Evolutionary conservation across 768 basidiomycete genomes (phyloP), one percentile per base, ranked within the genome.

Genomic region (Phlegmacium glaucopus): DNA sequence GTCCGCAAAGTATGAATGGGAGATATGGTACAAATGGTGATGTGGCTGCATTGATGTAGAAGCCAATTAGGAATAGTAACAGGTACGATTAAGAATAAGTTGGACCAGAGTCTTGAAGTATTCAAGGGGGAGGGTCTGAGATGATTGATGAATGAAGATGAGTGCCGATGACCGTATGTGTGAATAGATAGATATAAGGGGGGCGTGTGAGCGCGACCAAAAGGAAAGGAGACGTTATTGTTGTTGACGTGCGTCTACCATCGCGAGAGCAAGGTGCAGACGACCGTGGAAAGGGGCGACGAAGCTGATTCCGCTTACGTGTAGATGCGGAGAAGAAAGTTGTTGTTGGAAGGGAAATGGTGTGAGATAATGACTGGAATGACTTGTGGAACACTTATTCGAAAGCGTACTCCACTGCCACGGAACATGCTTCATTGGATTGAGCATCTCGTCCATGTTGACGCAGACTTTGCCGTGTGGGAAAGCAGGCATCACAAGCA

Each of bases 371-470:
- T n/a, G n/a, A n/a, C n/a, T n/a, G n/a, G n/a, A n/a, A n/a, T n/a
- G n/a, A n/a, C n/a, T n/a, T n/a, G n/a, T n/a, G n/a, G n/a, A n/a
- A n/a, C n/a, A n/a, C n/a, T 46, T 47, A 59, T 62, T 90, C 87
- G 48, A 89, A 79, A 17, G 79, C 78, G 63, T 90, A 90, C 53
- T 83, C 80, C 58, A 88, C 87, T 9, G 87, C 87, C 43, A 76
- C 76, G 48, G 75, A 77, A 58, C 87, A 90, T 6, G 87, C 87
- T 58, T 87, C 84, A 58, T 77, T 78, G n/a, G 72, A 68, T 25
- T 69, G 62, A 9, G 74, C 65, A n/a, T 73, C 67, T 15, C 52
- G 68, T 16, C 82, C 86, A 58, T 90, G 87, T 52, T 76, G 77
- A 44, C 75, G 75, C 10, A 90, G 75, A 55, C 74, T 67, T 45